Conservation (phyloP, 108 stramenopile genomes). For the Skeletonema menzelii region DNA sequence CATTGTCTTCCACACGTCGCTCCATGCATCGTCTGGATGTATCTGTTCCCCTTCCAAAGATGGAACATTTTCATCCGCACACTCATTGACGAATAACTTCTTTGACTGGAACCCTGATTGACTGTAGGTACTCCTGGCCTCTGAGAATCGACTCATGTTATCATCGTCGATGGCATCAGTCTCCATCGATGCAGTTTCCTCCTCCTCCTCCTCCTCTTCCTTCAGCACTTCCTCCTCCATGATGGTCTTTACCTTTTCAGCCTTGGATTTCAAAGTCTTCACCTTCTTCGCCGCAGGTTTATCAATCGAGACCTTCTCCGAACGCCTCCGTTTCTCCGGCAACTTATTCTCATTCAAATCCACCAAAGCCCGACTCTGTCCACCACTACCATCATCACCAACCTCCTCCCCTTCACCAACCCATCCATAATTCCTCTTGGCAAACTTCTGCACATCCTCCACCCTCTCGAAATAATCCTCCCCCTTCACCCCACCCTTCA, state of each 20-base stretch:
- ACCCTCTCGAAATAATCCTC: conserved; percentile 30
- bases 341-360: neutral
- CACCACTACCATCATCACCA: neutral
- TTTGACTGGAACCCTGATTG: conserved; percentile 18
- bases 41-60: conserved; percentile 15
- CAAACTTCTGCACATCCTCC: conserved; percentile 36
- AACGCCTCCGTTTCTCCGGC: neutral
- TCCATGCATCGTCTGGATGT: conserved; percentile 4
- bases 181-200: neutral
- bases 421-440: conserved; percentile 43
- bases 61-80: conserved; percentile 15
- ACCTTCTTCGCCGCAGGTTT: neutral
- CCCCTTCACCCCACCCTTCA: conserved; percentile 27
- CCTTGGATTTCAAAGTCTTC: conserved; percentile 4
- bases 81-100: conserved; percentile 18
- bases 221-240: neutral
- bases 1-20: conserved; percentile 5
- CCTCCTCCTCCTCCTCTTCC: neutral
- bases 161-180: conserved; percentile 8
- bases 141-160: conserved; percentile 1
- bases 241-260: neutral
- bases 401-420: neutral
- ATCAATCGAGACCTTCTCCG: neutral
- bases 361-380: neutral
- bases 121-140: conserved; percentile 4